A percentile compares a stretch with the other conserved stretches of the same genome.
phyloP scores from a whole-genome alignment of 1,139 yeast species.

The Debaryomycetaceae sp. region DNA sequence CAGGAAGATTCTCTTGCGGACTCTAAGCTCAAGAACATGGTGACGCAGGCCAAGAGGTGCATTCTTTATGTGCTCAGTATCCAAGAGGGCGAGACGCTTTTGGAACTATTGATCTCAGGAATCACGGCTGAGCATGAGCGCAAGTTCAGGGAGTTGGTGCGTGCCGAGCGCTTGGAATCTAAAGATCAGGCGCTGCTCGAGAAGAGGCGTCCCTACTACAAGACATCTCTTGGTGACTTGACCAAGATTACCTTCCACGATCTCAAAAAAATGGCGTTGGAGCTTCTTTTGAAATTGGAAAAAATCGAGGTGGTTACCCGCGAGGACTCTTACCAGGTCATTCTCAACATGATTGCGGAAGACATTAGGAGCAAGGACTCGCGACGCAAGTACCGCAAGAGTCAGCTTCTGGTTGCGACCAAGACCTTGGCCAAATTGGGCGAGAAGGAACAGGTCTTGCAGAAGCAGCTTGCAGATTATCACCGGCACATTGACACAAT shows the following conservation, averaged over 20 bases:
- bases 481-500: slow-evolving; percentile 59
- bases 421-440: slow-evolving; percentile 49
- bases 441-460: slow-evolving; percentile 53
- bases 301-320: slow-evolving; percentile 55
- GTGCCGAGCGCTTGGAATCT: slow-evolving; percentile 30
- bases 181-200: slow-evolving; percentile 11
- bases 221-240: slow-evolving; percentile 42
- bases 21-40: slow-evolving; percentile 40
- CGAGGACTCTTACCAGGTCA: slow-evolving; percentile 62
- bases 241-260: slow-evolving; percentile 56
- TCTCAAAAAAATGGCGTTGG: slow-evolving; percentile 67
- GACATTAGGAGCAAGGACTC: slow-evolving; percentile 76
- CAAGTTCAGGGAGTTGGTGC: slow-evolving; percentile 44
- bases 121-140: slow-evolving; percentile 61
- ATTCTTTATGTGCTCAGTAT: slow-evolving; percentile 71
- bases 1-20: slow-evolving; percentile 33
- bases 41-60: slow-evolving; percentile 76
- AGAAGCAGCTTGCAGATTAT: slow-evolving; percentile 54
- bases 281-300: slow-evolving; percentile 68
- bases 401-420: slow-evolving; percentile 51
- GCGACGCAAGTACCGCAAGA: slow-evolving; percentile 50
- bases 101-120: slow-evolving; percentile 65
- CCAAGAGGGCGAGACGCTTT: slow-evolving; percentile 61
- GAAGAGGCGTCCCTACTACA: slow-evolving; percentile 24
- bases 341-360: slow-evolving; percentile 72